A percentile compares a stretch with the other conserved stretches of the same genome.
phyloP scores from a whole-genome alignment of 2,329 filamentous ascomycete species.

The Fusarium nygamai region DNA sequence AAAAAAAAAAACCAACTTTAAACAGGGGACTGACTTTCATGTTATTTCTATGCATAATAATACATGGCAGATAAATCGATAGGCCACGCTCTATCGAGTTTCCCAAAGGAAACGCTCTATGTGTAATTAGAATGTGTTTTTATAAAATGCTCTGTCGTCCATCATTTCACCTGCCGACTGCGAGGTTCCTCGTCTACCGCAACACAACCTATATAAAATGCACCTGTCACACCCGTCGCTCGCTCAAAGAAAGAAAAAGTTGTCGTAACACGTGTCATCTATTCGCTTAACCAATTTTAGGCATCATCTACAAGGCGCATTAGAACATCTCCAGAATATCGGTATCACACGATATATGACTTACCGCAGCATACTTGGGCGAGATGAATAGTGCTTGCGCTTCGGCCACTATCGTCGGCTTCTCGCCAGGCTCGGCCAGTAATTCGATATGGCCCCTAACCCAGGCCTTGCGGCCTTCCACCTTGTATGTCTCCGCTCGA shows the following conservation, averaged over 20 bases:
- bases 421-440: conserved; percentile 68
- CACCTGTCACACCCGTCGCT: conserved; percentile 22
- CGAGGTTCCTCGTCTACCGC: conserved; percentile 1
- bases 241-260: conserved; percentile 10
- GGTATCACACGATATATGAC: conserved; percentile 45
- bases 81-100: neutral
- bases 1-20: neutral
- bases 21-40: neutral
- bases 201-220: conserved; percentile 9
- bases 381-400: conserved; percentile 90
- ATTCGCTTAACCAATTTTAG: conserved; percentile 38
- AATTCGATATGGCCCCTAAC: conserved; percentile 89
- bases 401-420: conserved; percentile 77
- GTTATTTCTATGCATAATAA: neutral
- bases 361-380: conserved; percentile 81
- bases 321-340: neutral
- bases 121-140: conserved; percentile 16
- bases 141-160: neutral
- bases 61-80: neutral
- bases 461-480: conserved; percentile 95
- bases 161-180: neutral
- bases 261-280: conserved; percentile 16
- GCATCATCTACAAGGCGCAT: conserved; percentile 46
- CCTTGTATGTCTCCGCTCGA: conserved; percentile 80
- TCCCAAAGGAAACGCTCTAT: conserved; percentile 3